Evolutionary conservation across 345 rosid genomes (phyloP).

Genomic region (Mercurialis annua): DNA sequence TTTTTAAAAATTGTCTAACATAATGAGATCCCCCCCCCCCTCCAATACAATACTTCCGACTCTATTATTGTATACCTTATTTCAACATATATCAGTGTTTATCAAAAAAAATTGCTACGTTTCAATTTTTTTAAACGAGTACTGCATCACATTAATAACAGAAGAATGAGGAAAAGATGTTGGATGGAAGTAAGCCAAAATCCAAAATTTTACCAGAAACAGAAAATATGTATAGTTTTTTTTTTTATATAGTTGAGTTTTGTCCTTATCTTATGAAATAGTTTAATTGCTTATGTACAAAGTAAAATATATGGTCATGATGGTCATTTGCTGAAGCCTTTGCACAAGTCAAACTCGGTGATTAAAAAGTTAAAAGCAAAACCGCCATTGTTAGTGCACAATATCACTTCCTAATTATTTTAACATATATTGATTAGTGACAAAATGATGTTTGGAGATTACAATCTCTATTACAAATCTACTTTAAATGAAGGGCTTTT

Average conservation of each 20-base stretch:
- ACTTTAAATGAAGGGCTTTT: not conserved
- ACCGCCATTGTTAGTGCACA: no score
- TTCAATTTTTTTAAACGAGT: no score
- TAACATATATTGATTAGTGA: no score
- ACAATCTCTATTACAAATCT: no score
- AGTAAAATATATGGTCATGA: conserved; percentile 14
- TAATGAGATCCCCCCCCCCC: no score
- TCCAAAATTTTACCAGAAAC: not conserved
- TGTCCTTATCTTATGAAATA: conserved; percentile 22
- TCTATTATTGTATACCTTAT: no score
- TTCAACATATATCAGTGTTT: no score
- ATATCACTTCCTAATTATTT: no score
- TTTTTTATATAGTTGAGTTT: conserved; percentile 18
- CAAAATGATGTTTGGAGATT: no score
- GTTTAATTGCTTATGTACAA: conserved; percentile 22
- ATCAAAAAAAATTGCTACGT: no score
- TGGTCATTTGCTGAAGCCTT: conserved; percentile 6
- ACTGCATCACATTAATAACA: not conserved
- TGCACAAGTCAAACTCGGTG: conserved; percentile 29
- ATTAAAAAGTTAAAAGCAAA: not conserved
- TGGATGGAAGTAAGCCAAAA: conserved; percentile 25
- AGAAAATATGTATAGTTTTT: not conserved
- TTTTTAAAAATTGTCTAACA: no score
- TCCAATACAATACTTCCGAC: no score
- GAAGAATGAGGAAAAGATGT: conserved; percentile 23